Evolutionary conservation across 2,329 filamentous ascomycete genomes (phyloP).

Genomic region (Didymella exigua): DNA sequence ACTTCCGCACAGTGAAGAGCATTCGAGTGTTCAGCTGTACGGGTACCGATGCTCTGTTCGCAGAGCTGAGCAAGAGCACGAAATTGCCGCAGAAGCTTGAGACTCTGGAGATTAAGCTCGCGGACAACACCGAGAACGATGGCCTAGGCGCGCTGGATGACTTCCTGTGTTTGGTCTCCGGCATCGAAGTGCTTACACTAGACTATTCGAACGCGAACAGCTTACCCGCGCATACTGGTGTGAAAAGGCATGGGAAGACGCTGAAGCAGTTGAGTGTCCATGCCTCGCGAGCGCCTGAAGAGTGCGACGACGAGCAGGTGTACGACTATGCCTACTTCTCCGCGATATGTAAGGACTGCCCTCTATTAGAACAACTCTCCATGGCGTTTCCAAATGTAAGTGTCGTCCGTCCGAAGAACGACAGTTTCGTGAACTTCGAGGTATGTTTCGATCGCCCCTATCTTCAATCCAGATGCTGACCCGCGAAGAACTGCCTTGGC

Average conservation of each 20-base stretch:
- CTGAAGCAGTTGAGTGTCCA: constrained; percentile 54
- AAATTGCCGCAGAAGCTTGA: constrained; percentile 54
- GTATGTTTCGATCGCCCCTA: constrained; percentile 21
- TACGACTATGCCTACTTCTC: constrained; percentile 53
- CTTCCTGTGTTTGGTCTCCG: constrained; percentile 54
- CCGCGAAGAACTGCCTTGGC: constrained; percentile 42
- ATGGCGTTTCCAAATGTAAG: constrained; percentile 55
- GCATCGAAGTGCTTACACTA: constrained; percentile 52
- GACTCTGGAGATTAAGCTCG: constrained; percentile 54
- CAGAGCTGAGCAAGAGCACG: constrained; percentile 54
- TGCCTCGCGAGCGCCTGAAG: constrained; percentile 43
- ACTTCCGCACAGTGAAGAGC: constrained; percentile 52
- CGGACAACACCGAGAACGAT: constrained; percentile 56
- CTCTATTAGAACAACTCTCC: constrained; percentile 52
- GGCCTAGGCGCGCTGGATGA: constrained; percentile 54
- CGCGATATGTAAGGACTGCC: constrained; percentile 54
- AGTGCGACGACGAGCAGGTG: constrained; percentile 52
- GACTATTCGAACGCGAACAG: constrained; percentile 51
- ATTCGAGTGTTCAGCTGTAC: constrained; percentile 53
- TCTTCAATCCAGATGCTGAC: not conserved
- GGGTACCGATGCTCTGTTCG: constrained; percentile 55
- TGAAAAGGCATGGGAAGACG: constrained; percentile 54
- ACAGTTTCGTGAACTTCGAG: constrained; percentile 53
- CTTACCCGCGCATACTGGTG: constrained; percentile 51
- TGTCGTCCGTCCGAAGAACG: constrained; percentile 49